These are phyloP conservation scores for Allium cepa DNA, from an alignment of 106 monocot species.

Conservation along the genomic window DNA sequence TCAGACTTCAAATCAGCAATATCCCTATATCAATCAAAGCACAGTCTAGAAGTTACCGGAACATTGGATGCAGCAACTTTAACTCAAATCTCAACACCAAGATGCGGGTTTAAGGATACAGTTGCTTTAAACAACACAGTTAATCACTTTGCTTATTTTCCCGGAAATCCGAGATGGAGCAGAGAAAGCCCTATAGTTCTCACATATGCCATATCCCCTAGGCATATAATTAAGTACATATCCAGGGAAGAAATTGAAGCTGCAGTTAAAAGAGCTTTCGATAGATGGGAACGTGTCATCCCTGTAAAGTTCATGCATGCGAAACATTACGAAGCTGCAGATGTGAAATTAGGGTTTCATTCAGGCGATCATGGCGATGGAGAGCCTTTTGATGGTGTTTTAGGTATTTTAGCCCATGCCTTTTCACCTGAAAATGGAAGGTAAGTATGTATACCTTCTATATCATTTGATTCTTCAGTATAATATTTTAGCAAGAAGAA, in stretches of 20 bases:
- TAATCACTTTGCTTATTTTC: slow-evolving; percentile 53
- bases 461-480: too few relatives aligned
- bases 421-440: slow-evolving; percentile 82
- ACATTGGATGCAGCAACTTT: slow-evolving; percentile 44
- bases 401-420: slow-evolving; percentile 85
- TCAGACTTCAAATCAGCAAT: slow-evolving; percentile 38
- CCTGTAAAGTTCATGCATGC: slow-evolving; percentile 55
- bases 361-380: slow-evolving; percentile 90
- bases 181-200: slow-evolving; percentile 32
- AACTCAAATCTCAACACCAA: slow-evolving; percentile 30
- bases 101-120: slow-evolving; percentile 60
- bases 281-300: slow-evolving; percentile 64
- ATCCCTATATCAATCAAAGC: slow-evolving; percentile 35
- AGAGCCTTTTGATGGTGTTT: slow-evolving; percentile 77
- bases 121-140: neutral
- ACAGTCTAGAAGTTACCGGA: slow-evolving; percentile 40
- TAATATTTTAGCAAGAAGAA: too few relatives aligned
- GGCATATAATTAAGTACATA: slow-evolving; percentile 34
- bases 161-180: slow-evolving; percentile 55
- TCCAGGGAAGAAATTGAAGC: slow-evolving; percentile 14
- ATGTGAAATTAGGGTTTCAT: slow-evolving; percentile 73
- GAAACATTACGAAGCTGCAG: slow-evolving; percentile 33
- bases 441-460: too few relatives aligned
- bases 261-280: slow-evolving; percentile 61
- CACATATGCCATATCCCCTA: slow-evolving; percentile 58